These are phyloP conservation scores for Suhomyces yuchorum DNA, from an alignment of 1,139 yeast genomes.

Conservation along the genomic window DNA sequence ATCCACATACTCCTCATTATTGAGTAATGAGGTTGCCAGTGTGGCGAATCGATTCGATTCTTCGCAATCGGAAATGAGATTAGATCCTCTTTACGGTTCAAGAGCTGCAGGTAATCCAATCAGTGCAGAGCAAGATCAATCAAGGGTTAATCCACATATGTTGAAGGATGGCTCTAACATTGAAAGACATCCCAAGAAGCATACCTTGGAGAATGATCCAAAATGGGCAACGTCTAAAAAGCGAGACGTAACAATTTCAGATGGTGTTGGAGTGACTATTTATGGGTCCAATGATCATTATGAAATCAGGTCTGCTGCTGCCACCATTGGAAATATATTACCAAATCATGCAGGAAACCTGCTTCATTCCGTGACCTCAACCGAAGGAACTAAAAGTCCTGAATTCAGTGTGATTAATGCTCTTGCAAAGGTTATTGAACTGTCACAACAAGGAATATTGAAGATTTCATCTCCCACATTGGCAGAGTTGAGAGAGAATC, in stretches of 20 bases:
- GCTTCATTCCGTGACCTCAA: neutral
- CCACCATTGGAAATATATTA: neutral
- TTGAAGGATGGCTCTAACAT: neutral
- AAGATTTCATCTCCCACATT: conserved; percentile 2
- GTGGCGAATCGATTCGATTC: neutral
- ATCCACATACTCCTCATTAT: conserved; percentile 2
- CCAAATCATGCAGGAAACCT: neutral
- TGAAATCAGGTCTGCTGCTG: neutral
- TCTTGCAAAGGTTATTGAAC: conserved; percentile 4
- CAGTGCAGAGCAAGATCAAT: neutral
- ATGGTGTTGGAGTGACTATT: neutral
- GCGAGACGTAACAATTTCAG: neutral
- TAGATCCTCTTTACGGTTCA: neutral
- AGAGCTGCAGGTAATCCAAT: neutral
- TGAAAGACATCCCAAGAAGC: conserved; percentile 1
- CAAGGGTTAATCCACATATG: neutral
- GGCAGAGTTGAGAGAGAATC: conserved; percentile 3
- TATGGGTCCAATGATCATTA: conserved; percentile 4
- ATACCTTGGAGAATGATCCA: neutral
- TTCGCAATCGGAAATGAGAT: conserved; percentile 1
- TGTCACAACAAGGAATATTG: conserved; percentile 2
- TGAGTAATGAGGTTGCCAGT: neutral
- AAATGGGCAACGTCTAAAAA: conserved; percentile 3
- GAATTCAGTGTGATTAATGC: conserved; percentile 4
- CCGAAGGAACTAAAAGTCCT: neutral